Base-by-base conservation (phyloP, 1,139 yeast species). In the Taphrina deformans region DNA sequence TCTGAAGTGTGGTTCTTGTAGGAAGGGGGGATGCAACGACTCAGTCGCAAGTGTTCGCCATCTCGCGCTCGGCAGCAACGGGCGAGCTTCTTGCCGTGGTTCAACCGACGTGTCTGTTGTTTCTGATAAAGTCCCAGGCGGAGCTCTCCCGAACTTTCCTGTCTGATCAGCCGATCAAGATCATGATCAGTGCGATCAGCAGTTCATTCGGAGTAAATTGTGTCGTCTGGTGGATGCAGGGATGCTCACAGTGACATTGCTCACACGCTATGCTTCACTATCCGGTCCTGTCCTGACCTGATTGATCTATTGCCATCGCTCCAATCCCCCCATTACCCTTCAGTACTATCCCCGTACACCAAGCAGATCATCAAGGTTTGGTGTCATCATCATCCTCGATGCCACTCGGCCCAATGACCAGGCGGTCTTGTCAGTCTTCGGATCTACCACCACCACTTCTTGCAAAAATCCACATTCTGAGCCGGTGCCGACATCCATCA, bases 401-500 rank as follows among this genome's bases (percentile, higher is more conserved):
- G 81, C 79, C 0, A 88, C 78, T 63, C 81, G 83, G 5, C 96
- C 96, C 65, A 89, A 74, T 24, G 86, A 79, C 65, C 79, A 79
- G 9, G 86, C 80, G 31, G 79, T 77, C 53, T 78, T 77, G 35
- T 78, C 80, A 0, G 75, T 79, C 23, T 79, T 80, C 46, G 80
- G 79, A 58, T 85, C 84, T 33, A 89, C 71, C n/a, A 84, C 78
- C 7, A 87, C 85, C 26, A 89, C 79, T 70, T 89, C 93, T 73
- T 91, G 97, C 55, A 88, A 76, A 71, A 89, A 87, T n/a, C 83
- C 81, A 12, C 88, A 77, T 12, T 85, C 82, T 1, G 88, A 85
- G n/a, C 97, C 97, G 72, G 83, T 82, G 5, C 86, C 79, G 10
- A 90, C 85, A 68, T 86, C 88, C 81, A 91, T 81, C 16, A 81